These are phyloP conservation scores for Colletotrichum tofieldiae DNA, from an alignment of 2,329 filamentous ascomycete species.

Conservation along the genomic window DNA sequence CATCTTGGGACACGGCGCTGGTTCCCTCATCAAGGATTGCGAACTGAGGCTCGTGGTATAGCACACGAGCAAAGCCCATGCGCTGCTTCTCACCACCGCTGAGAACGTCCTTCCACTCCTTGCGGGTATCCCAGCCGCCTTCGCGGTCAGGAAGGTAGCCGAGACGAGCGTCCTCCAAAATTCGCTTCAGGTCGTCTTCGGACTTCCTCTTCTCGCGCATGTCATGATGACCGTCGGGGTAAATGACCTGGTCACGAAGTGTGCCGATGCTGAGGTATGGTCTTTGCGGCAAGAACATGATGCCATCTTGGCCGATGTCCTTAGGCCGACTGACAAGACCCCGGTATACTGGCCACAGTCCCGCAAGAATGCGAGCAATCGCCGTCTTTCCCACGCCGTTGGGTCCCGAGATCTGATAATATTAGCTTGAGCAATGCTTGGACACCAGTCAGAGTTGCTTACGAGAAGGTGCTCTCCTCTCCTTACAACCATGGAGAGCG, in stretches of 20 bases:
- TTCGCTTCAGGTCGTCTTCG: conserved; percentile 82
- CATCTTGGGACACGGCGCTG: conserved; percentile 92
- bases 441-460: conserved; percentile 45
- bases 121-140: conserved; percentile 95
- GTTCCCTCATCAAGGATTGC: conserved; percentile 97
- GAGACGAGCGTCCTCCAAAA: conserved; percentile 87
- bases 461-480: conserved; percentile 90
- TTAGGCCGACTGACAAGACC: conserved; percentile 92
- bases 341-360: conserved; percentile 96
- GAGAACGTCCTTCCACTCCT: conserved; percentile 99
- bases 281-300: conserved; percentile 98
- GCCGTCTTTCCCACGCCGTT: conserved; percentile 96
- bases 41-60: conserved; percentile 96
- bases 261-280: conserved; percentile 95
- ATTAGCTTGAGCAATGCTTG: conserved; percentile 29
- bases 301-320: conserved; percentile 85
- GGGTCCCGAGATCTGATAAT: conserved; percentile 82
- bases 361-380: conserved; percentile 88
- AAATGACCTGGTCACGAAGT: conserved; percentile 96
- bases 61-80: conserved; percentile 88
- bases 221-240: conserved; percentile 93
- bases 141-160: conserved; percentile 93
- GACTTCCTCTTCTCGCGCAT: conserved; percentile 87
- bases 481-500: conserved; percentile 89
- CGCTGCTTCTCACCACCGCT: conserved; percentile 97